These are phyloP conservation scores for Periconia digitata DNA, from an alignment of 2,329 filamentous ascomycete genomes.

Conservation along the genomic window DNA sequence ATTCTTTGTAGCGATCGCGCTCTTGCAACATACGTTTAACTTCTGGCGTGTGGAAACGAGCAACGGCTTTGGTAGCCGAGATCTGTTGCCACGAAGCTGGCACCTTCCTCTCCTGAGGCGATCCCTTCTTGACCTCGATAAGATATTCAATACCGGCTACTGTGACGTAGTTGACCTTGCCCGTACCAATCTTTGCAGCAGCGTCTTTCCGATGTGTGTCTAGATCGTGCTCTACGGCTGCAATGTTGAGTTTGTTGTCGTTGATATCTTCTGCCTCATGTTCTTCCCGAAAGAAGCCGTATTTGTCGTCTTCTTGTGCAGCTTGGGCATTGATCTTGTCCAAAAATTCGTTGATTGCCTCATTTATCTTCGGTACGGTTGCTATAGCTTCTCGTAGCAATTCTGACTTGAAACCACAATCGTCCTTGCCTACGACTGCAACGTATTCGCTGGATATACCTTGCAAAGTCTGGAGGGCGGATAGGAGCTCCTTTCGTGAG, in stretches of 20 bases:
- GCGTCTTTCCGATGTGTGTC: constrained; percentile 73
- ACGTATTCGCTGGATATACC: constrained; percentile 76
- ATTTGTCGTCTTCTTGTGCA: constrained; percentile 87
- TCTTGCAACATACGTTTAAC: constrained; percentile 81
- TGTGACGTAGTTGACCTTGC: constrained; percentile 74
- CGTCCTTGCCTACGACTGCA: constrained; percentile 53
- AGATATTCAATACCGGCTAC: constrained; percentile 92
- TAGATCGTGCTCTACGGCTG: constrained; percentile 86
- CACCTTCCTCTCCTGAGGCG: constrained; percentile 72
- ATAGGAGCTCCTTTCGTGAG: constrained; percentile 82
- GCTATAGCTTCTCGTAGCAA: constrained; percentile 72
- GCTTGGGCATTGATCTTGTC: constrained; percentile 84
- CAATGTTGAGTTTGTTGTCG: constrained; percentile 89
- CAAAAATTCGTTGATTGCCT: constrained; percentile 72
- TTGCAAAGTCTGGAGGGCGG: constrained; percentile 82
- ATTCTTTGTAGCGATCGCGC: constrained; percentile 92
- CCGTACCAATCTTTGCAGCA: constrained; percentile 71
- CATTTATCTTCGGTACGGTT: constrained; percentile 73
- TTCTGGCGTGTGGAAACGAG: constrained; percentile 91
- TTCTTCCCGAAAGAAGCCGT: constrained; percentile 85
- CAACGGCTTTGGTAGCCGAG: constrained; percentile 88
- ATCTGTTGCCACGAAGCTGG: constrained; percentile 95
- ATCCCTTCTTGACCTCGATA: constrained; percentile 81
- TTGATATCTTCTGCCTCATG: constrained; percentile 87
- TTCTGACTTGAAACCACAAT: constrained; percentile 71